phyloP scores from a whole-genome alignment of 2,329 filamentous ascomycete species.

The Zopfia rhizophila region DNA sequence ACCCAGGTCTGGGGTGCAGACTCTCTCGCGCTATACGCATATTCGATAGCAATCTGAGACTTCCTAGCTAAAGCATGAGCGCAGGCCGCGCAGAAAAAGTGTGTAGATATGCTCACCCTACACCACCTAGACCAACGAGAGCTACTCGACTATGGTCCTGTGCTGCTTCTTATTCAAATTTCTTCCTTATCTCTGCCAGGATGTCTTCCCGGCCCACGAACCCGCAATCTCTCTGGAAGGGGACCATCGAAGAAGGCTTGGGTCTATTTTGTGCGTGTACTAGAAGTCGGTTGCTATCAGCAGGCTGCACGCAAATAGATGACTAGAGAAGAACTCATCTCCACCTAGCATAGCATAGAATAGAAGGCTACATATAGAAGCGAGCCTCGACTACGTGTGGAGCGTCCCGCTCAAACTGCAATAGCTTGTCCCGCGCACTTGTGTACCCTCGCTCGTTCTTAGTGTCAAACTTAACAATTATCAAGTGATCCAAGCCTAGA shows the following conservation, averaged over 20 bases:
- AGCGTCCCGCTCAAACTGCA: conserved; percentile 5
- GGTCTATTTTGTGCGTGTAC: background rate
- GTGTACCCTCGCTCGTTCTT: conserved; percentile 9
- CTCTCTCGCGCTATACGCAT: conserved; percentile 23
- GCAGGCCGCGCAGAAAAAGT: background rate
- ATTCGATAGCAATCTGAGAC: conserved; percentile 28
- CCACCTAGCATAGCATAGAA: too few species aligned
- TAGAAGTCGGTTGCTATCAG: too few species aligned
- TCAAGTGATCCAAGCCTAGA: conserved; percentile 27
- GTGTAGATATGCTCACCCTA: conserved; percentile 19
- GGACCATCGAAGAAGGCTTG: conserved; percentile 2
- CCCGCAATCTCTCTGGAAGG: conserved; percentile 3
- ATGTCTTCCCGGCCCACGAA: conserved; percentile 1
- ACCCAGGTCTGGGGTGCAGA: too few species aligned
- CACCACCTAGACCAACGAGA: background rate
- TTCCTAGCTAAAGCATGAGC: conserved; percentile 20
- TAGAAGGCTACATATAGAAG: conserved; percentile 5
- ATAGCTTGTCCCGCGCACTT: background rate
- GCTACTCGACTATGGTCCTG: conserved; percentile 1
- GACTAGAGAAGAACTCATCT: too few species aligned
- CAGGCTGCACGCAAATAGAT: too few species aligned
- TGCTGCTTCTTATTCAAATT: too few species aligned
- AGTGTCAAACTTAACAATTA: conserved; percentile 35
- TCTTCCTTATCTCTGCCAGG: too few species aligned
- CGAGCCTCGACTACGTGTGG: background rate